Evolutionary conservation across 805 yeast genomes (phyloP), one percentile per base, ranked within the genome.

Genomic region (Priceomyces haplophilus): DNA sequence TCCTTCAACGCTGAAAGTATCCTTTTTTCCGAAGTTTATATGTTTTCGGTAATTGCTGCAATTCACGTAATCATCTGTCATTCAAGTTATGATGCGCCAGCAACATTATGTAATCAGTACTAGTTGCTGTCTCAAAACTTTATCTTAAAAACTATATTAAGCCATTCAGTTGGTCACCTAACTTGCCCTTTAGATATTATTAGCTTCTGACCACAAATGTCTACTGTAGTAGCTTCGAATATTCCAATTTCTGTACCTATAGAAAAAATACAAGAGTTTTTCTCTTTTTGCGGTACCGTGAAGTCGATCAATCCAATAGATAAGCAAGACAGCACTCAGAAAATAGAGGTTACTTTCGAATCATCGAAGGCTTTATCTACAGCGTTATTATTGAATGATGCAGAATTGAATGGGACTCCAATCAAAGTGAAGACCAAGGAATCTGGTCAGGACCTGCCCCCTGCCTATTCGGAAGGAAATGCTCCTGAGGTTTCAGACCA

Each of bases 381-480:
- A 10, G 93, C 95, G 0, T 59, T 83, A 11, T 67, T 85, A 41
- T 67, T 85, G 42, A 77, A 83, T 48, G 89, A 86, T 35, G 89
- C 91, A 3, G 87, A 83, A 58, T 72, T 86, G 36, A 86, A 79
- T 32, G 82, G 83, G 8, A 59, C 64, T 36, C 66, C 73, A 8
- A 80, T 85, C 34, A 58, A 63, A 25, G 83, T 84, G 51, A 34
- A 17, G 23, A 25, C 4, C 4, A 34, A 34, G 10, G 37, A 34
- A 12, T 45, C 51, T 3, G 13, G n/a, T 15, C 30, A 38, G 17
- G 40, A 34, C 16, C 15, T 16, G 15, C 53, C 51, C 19, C 54
- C 52, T 8, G 33, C 48, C 3, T 38, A 43, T 7, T 44, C 45
- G 10, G 47, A 42, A n/a, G 38, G 42, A 18, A 42, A 34, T 18